Conservation (phyloP, 108 stramenopile species). For the Stephanodiscus triporus region DNA sequence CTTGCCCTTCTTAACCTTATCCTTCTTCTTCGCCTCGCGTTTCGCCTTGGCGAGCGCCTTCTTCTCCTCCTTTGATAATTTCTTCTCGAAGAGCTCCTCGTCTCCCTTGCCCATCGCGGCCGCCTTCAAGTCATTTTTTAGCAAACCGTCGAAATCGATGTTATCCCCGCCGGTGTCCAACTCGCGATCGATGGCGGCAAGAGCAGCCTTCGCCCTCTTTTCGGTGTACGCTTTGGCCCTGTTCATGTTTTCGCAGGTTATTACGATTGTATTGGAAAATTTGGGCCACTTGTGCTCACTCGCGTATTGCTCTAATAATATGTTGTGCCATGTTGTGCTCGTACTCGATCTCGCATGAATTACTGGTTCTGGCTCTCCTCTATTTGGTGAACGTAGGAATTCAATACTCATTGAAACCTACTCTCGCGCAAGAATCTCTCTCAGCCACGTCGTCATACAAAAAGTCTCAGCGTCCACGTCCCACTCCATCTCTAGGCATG, state of each 20-base stretch:
- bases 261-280: not conserved
- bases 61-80: slow-evolving; percentile 91
- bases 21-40: slow-evolving; percentile 91
- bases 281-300: no score
- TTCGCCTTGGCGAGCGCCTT: slow-evolving; percentile 87
- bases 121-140: slow-evolving; percentile 64
- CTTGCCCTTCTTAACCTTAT: slow-evolving; percentile 57
- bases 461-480: no score
- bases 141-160: slow-evolving; percentile 59
- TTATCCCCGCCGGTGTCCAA: slow-evolving; percentile 76
- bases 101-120: slow-evolving; percentile 93
- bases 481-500: no score
- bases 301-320: no score
- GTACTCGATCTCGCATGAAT: no score
- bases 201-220: slow-evolving; percentile 68
- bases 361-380: no score
- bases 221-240: slow-evolving; percentile 34
- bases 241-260: not conserved
- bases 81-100: slow-evolving; percentile 90
- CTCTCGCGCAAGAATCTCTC: no score
- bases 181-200: slow-evolving; percentile 65
- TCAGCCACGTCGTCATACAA: no score
- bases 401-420: no score
- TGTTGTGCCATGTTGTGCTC: no score
- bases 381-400: no score